Percentiles rank a stretch among this genome's conserved stretches.
These are phyloP conservation scores for Emergomyces orientalis DNA, from an alignment of 2,329 filamentous ascomycete genomes.

Conservation along the genomic window DNA sequence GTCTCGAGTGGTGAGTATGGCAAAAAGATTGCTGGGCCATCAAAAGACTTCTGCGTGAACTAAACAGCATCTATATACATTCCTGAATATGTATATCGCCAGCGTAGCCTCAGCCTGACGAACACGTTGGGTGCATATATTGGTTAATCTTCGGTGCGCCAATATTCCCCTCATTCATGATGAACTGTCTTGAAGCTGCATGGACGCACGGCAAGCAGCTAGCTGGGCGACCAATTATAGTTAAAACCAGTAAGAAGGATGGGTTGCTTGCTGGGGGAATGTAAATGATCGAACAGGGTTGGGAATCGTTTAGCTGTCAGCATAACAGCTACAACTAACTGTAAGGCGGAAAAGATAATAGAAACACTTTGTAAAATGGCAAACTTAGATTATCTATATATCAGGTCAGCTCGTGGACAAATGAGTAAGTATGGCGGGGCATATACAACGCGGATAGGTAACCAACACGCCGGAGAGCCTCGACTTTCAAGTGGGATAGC, in stretches of 20 bases:
- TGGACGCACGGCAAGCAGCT: not conserved
- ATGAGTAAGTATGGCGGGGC: not conserved
- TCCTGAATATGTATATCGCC: not conserved
- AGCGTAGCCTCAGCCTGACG: not conserved
- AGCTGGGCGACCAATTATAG: not conserved
- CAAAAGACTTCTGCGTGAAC: not conserved
- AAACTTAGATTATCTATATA: too few species aligned
- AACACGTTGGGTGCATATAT: slow-evolving; percentile 1
- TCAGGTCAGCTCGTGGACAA: not conserved
- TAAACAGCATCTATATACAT: not conserved
- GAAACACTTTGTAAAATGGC: too few species aligned
- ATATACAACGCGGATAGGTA: not conserved
- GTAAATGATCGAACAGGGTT: not conserved
- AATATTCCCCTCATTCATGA: not conserved
- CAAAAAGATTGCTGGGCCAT: not conserved
- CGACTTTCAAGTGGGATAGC: not conserved
- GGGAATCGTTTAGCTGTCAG: not conserved
- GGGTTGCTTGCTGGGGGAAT: not conserved
- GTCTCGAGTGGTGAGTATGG: not conserved
- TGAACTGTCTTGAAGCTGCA: not conserved
- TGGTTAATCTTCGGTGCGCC: not conserved
- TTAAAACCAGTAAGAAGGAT: not conserved
- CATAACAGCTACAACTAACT: too few species aligned
- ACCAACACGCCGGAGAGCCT: too few species aligned
- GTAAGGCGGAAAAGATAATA: too few species aligned